Percentiles rank a stretch among this genome's conserved stretches.
Conservation (phyloP, 2,329 filamentous ascomycete genomes). For the Myriosclerotinia curreyana region DNA sequence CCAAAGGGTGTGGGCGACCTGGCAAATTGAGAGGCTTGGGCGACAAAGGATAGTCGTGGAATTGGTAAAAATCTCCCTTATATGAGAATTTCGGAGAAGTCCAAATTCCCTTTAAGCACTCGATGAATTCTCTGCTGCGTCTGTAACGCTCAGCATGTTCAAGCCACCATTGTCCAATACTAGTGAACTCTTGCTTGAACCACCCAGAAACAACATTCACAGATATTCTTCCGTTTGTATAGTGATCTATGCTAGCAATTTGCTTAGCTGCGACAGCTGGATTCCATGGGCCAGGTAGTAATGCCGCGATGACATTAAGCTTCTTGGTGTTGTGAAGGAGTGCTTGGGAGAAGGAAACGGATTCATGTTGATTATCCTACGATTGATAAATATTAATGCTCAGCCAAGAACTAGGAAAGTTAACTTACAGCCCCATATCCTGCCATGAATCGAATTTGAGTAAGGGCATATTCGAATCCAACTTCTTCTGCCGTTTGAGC, state of each 20-base stretch:
- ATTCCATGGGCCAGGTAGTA: conserved; percentile 51
- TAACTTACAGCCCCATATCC: conserved; percentile 45
- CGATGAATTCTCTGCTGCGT: conserved; percentile 50
- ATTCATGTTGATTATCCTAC: conserved; percentile 48
- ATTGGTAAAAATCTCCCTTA: conserved; percentile 52
- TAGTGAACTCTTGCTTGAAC: conserved; percentile 53
- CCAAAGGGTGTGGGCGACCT: conserved; percentile 49
- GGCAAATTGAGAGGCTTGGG: conserved; percentile 48
- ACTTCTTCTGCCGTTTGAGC: conserved; percentile 48
- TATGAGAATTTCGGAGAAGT: conserved; percentile 50
- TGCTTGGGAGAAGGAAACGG: conserved; percentile 51
- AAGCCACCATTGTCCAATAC: conserved; percentile 54
- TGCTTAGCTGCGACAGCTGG: conserved; percentile 53
- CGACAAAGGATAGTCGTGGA: conserved; percentile 49
- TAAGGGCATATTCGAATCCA: conserved; percentile 52
- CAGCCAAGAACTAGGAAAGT: background rate
- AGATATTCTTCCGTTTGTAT: conserved; percentile 49
- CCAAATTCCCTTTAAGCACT: conserved; percentile 51
- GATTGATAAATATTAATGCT: background rate
- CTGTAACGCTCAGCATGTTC: conserved; percentile 51
- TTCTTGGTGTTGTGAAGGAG: conserved; percentile 47
- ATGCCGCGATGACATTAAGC: conserved; percentile 51
- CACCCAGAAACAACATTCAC: conserved; percentile 54
- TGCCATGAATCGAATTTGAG: conserved; percentile 53
- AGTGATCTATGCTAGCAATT: conserved; percentile 52